These are phyloP conservation scores for Thecaphora frezii DNA, from an alignment of 1,284 basidiomycete species.

Conservation along the genomic window DNA sequence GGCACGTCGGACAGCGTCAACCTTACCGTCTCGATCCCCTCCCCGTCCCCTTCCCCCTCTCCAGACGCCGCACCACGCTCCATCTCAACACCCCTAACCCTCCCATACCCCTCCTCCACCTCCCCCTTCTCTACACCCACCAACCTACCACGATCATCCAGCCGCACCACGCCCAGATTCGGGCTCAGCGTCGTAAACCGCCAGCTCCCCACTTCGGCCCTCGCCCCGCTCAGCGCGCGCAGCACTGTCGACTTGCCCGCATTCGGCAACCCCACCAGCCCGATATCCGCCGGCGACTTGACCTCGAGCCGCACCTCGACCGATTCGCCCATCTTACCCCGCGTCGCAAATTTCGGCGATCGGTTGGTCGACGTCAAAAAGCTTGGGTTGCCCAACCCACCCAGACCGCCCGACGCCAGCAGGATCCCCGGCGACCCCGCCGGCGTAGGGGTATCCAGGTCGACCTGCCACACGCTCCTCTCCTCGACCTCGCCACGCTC, in stretches of 20 bases:
- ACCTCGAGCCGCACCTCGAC: slow-evolving; percentile 86
- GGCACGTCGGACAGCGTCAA: slow-evolving; percentile 98
- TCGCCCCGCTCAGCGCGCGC: slow-evolving; percentile 80
- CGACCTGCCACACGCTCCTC: slow-evolving; percentile 30
- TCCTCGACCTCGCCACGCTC: background rate
- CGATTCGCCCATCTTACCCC: slow-evolving; percentile 76
- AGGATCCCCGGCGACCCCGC: slow-evolving; percentile 41
- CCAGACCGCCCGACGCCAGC: slow-evolving; percentile 70
- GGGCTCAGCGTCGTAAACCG: slow-evolving; percentile 95
- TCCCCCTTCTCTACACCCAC: slow-evolving; percentile 23
- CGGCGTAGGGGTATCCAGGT: slow-evolving; percentile 45
- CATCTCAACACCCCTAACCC: background rate
- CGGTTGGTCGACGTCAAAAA: slow-evolving; percentile 67
- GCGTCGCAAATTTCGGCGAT: slow-evolving; percentile 61
- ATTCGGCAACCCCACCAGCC: slow-evolving; percentile 93
- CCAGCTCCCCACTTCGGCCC: slow-evolving; percentile 83
- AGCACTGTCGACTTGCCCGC: slow-evolving; percentile 78
- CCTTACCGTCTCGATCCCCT: slow-evolving; percentile 65
- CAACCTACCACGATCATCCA: slow-evolving; percentile 68
- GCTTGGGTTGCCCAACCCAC: slow-evolving; percentile 87
- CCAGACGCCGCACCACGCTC: background rate
- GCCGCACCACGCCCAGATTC: slow-evolving; percentile 84
- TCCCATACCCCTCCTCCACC: slow-evolving; percentile 26
- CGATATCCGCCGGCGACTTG: slow-evolving; percentile 90
- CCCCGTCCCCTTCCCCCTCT: slow-evolving; percentile 72